phyloP scores from a whole-genome alignment of 495 filamentous ascomycete species.

The Xeromyces bisporus region DNA sequence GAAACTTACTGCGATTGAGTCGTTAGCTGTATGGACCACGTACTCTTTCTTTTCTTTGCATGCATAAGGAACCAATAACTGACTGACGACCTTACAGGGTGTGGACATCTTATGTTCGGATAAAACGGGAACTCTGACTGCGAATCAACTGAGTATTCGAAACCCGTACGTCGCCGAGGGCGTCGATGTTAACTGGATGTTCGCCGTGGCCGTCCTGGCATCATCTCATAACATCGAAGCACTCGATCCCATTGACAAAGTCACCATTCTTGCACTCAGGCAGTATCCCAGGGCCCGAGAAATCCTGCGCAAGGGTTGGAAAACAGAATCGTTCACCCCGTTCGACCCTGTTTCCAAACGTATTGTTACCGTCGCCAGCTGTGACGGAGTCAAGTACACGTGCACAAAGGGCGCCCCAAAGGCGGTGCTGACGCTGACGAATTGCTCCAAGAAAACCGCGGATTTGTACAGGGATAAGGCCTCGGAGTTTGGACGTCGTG shows the following conservation, averaged over 20 bases:
- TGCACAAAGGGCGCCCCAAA: slow-evolving; percentile 61
- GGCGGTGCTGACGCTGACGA: slow-evolving; percentile 46
- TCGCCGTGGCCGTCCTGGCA: slow-evolving; percentile 52
- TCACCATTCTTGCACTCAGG: slow-evolving; percentile 49
- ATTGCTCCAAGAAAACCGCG: slow-evolving; percentile 41
- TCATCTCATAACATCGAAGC: slow-evolving; percentile 60
- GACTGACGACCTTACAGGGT: slow-evolving; percentile 29
- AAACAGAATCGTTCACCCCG: slow-evolving; percentile 50
- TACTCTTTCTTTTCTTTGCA: not conserved
- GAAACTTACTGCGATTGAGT: slow-evolving; percentile 90
- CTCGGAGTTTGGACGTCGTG: slow-evolving; percentile 55
- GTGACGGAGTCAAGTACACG: slow-evolving; percentile 44
- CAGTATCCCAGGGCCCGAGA: slow-evolving; percentile 50
- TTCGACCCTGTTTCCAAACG: slow-evolving; percentile 65
- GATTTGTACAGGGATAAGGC: slow-evolving; percentile 47
- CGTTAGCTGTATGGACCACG: slow-evolving; percentile 43
- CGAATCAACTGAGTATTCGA: slow-evolving; percentile 54
- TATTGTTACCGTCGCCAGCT: slow-evolving; percentile 44
- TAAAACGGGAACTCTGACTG: slow-evolving; percentile 63
- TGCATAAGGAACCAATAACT: not conserved
- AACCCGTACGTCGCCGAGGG: slow-evolving; percentile 57
- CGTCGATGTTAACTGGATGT: slow-evolving; percentile 59
- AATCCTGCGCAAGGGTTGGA: slow-evolving; percentile 48
- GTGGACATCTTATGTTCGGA: slow-evolving; percentile 96
- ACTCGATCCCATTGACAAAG: slow-evolving; percentile 58